These are phyloP conservation scores for Triangularia verruculosa DNA, from an alignment of 2,329 filamentous ascomycete genomes.

Conservation along the genomic window DNA sequence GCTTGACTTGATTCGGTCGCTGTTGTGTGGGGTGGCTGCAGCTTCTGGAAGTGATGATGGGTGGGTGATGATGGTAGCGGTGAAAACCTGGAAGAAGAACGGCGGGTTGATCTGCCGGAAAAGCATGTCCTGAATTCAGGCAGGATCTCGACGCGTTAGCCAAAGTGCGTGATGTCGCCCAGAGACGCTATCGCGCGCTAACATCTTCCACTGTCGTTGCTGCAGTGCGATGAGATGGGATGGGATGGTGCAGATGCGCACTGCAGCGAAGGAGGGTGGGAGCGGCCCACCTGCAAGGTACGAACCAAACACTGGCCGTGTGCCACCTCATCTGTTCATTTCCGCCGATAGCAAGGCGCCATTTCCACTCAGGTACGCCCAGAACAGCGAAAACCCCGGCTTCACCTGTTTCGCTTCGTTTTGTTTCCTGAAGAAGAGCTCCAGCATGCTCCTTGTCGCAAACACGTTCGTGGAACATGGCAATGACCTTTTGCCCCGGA, in stretches of 20 bases:
- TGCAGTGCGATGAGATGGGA: background rate
- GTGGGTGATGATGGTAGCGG: background rate
- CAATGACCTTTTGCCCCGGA: background rate
- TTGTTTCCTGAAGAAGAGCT: background rate
- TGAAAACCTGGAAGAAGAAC: background rate
- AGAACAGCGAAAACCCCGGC: background rate
- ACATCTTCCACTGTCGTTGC: background rate
- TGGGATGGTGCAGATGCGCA: conserved; percentile 5
- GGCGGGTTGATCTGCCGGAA: background rate
- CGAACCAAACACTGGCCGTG: conserved; percentile 4
- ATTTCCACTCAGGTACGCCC: conserved; percentile 18
- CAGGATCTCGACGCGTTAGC: background rate
- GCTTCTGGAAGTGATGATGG: background rate
- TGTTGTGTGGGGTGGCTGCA: background rate
- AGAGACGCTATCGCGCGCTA: conserved; percentile 2
- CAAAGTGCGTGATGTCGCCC: background rate
- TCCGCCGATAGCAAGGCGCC: conserved; percentile 16
- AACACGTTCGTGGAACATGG: background rate
- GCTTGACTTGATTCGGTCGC: background rate
- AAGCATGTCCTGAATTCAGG: background rate
- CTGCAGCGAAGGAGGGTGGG: background rate
- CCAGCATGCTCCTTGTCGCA: background rate
- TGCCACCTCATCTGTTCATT: conserved; percentile 17
- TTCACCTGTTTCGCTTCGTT: background rate
- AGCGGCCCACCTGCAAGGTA: conserved; percentile 14